Evolutionary conservation across 805 yeast genomes (phyloP).

Genomic region (Yarrowia osloensis): DNA sequence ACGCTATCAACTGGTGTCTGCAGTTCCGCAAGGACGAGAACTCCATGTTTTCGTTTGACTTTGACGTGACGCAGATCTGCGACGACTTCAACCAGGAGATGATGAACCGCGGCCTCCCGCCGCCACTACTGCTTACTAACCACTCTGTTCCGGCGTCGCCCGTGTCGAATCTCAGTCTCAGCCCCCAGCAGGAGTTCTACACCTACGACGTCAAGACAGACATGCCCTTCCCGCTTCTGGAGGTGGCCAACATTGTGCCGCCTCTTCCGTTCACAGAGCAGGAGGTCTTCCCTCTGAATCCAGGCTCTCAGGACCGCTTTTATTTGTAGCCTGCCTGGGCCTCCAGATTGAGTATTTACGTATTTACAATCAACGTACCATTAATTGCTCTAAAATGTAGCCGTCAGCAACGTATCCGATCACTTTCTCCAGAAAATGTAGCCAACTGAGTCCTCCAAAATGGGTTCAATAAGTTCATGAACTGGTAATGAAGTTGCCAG

Average conservation of each 20-base stretch:
- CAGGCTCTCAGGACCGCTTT: not conserved
- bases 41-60: slow-evolving; percentile 11
- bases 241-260: slow-evolving; percentile 7
- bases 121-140: not conserved
- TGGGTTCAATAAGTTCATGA: too few species aligned
- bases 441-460: too few species aligned
- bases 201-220: slow-evolving; percentile 14
- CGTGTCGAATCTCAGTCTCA: not conserved
- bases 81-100: slow-evolving; percentile 26
- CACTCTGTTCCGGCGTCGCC: slow-evolving; percentile 1
- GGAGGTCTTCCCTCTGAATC: slow-evolving; percentile 4
- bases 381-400: too few species aligned
- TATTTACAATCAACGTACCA: too few species aligned
- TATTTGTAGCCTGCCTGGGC: not conserved
- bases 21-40: slow-evolving; percentile 9
- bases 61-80: slow-evolving; percentile 16
- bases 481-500: too few species aligned
- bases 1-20: slow-evolving; percentile 20
- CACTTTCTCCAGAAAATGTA: too few species aligned
- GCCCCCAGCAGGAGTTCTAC: slow-evolving; percentile 19
- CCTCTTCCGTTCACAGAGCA: not conserved
- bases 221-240: not conserved
- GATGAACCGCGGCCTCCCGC: not conserved
- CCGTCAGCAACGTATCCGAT: too few species aligned
- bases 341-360: not conserved